Evolutionary conservation across 2,329 filamentous ascomycete species (phyloP), one percentile per base, ranked within the genome.

Genomic region (Thelonectria rubi): DNA sequence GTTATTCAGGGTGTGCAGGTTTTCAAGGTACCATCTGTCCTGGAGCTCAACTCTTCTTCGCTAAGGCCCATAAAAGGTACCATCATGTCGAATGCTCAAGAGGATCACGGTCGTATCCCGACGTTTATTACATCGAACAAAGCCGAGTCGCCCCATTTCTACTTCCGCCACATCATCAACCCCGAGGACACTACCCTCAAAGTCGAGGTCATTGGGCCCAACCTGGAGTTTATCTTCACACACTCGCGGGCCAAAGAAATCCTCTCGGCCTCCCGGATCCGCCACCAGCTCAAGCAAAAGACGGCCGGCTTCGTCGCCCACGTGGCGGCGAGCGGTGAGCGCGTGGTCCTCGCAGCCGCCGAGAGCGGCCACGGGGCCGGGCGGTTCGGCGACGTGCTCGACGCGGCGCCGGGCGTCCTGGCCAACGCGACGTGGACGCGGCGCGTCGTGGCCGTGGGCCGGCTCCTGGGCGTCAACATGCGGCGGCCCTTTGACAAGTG

Each of bases 311-410:
- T 77, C 51, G 60, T 77, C 20, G 60, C 71, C 18, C 66, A 77
- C 2, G 62, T 67, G 1, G 45, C 49, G 1, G 54, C 57, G 2
- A 24, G 46, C 2, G 55, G 60, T 5, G 50, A 66, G 5, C 69
- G 74, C 8, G 58, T 69, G 9, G 65, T 78, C 30, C 55, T 78
- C 10, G 69, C 72, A 0, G 73, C 74, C 47, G 74, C 76, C 2
- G 71, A 78, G 58, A 75, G 73, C 48, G 76, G 77, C 2, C 75
- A 79, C 52, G 76, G 75, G 0, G 34, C 61, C 2, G 71, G 75
- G 3, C 32, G 32, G 0, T 48, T 17, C 0, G 76, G 76, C 3
- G 76, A 79, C 20, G 2, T 75, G 0, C 67, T 78, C 0, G 72
- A 76, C 18, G 40, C 52, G 0, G 32, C 59, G 0, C 55, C 65